Evolutionary conservation across 2,329 filamentous ascomycete genomes (phyloP), one percentile per base, ranked within the genome.

Genomic region (Ophiostoma angusticollis): DNA sequence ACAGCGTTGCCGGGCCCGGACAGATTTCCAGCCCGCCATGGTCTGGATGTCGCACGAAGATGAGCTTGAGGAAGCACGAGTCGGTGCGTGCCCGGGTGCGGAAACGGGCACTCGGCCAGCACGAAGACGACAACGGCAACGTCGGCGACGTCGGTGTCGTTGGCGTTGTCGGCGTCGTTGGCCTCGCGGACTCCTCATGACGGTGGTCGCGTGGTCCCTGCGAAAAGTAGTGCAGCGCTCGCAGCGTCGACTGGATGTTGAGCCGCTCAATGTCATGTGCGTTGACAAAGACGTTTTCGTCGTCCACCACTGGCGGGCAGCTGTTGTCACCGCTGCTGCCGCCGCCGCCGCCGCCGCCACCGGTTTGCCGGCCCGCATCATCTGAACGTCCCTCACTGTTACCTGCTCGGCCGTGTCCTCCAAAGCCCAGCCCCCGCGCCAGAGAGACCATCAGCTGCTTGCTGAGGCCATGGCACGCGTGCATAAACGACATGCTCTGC

Each of bases 1-100:
- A 68, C 64, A 4, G 63, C 67, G 51, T 78, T 74, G 11, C 74
- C n/a, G n/a, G 60, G 0, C 74, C 74, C 0, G 74, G 74, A 47
- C 74, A 79, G 38, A 79, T 76, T 50, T 79, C 74, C 2, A 80
- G 57, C 0, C 74, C 74, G 22, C 62, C 67, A 50, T 79, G 70
- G 0, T 72, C 74, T 0, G 65, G 61, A n/a, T n/a, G n/a, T 2
- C 67, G 65, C 49, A 78, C 74, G 52, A 79, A 79, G 3, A 80
- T 59, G 27, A 80, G 56, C 0, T 74, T 79, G 17, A 78, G 47
- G 43, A 77, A 67, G 42, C 68, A 72, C 68, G 71, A 78, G 50
- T 79, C 75, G 0, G 70, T 68, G 51, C 79, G 74, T 13, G 42
- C 25, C n/a, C 75, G 75, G 0, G 74, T 72, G 21, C 75, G 64